Evolutionary conservation across 768 basidiomycete genomes (phyloP).

Genomic region (Lentinula sp.): DNA sequence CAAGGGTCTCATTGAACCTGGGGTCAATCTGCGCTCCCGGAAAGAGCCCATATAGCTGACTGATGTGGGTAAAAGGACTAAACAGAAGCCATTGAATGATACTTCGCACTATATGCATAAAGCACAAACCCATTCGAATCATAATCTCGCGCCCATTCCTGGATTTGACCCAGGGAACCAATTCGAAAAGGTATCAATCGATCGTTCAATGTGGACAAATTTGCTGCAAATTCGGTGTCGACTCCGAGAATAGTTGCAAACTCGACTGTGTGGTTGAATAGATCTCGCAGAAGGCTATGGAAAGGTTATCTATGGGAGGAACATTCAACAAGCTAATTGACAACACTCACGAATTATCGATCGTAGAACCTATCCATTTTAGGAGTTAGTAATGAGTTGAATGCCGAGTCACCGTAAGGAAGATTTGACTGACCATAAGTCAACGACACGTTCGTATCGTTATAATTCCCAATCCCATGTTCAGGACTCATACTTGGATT

Average conservation of each 20-base stretch:
- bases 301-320: not conserved
- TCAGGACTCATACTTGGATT: constrained; percentile 11
- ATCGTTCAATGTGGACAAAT: constrained; percentile 5
- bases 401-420: no score
- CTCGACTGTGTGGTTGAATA: constrained; percentile 8
- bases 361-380: constrained; percentile 6
- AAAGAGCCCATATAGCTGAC: constrained; percentile 11
- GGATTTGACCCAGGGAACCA: constrained; percentile 9
- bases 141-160: constrained; percentile 12
- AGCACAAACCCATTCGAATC: not conserved
- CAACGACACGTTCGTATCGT: constrained; percentile 1
- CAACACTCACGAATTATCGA: constrained; percentile 11
- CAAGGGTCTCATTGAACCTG: constrained; percentile 8
- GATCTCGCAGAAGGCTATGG: constrained; percentile 6
- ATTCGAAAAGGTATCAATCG: constrained; percentile 11
- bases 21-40: constrained; percentile 12
- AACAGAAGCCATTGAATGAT: not conserved
- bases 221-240: constrained; percentile 5
- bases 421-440: not conserved
- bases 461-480: constrained; percentile 6
- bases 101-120: not conserved
- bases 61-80: constrained; percentile 11
- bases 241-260: constrained; percentile 9
- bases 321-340: not conserved
- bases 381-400: not conserved